Evolutionary conservation across 2,329 filamentous ascomycete species (phyloP), one percentile per base, ranked within the genome.

Genomic region (Epichloe bromicola): DNA sequence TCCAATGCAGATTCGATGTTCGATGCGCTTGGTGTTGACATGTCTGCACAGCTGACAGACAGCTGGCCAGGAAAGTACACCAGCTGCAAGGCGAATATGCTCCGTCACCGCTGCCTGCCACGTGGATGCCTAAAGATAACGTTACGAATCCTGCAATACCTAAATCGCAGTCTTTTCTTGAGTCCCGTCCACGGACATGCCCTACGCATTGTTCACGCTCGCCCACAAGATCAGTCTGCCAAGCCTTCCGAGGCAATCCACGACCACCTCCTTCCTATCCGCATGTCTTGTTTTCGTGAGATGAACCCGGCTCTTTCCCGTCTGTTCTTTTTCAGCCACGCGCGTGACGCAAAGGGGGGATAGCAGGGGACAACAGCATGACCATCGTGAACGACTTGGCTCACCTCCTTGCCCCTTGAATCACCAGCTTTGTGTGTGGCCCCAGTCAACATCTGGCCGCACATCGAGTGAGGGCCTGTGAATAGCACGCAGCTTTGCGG

Each of bases 241-340:
- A n/a, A 46, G 36, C 20, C 36, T 19, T n/a, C 20, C 17, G 14
- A 20, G 17, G 26, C 47, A 20, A 12, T n/a, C 6, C 15, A n/a
- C 15, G 38, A 4, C 20, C 30, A 11, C 14, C 34, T 44, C 48
- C 41, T 46, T 48, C 23, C 50, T 20, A 38, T 44, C 34, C 42
- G 20, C 41, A 49, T 52, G 36, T 49, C 33, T 36, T 20, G 19
- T 20, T 33, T 26, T 17, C 38, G 36, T 49, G 52, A 54, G 36
- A 54, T 54, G 52, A 51, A 36, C 38, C 23, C 33, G 20, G 40
- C 46, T 51, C 52, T 48, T 51, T 41, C 52, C 49, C 49, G 11
- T 20, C 41, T 39, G 10, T 40, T 49, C 33, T 44, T 49, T 19
- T 54, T 49, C 46, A 51, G 46, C 38, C 49, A 54, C 49, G 42